Base-by-base conservation (phyloP, 768 basidiomycete species). In the Tricholoma flavovirens region DNA sequence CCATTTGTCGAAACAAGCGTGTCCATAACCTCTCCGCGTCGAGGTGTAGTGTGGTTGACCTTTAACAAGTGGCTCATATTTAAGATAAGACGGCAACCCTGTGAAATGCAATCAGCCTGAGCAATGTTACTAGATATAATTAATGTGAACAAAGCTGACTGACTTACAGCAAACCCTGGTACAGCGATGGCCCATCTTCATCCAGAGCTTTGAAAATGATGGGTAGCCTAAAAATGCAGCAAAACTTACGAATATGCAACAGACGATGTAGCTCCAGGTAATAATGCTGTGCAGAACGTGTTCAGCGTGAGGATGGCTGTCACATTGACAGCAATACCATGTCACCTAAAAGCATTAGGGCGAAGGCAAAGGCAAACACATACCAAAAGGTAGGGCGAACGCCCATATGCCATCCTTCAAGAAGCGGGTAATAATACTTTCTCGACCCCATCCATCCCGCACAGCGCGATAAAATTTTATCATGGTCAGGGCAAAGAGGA, bases 371-470 rank as follows among this genome's bases (percentile, higher is more conserved):
- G 3, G n/a, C 19, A 11, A 49, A n/a, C 15, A 56, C 63, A 33
- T 33, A 65, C 66, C 24, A 29, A 65, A 67, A 17, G 66, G 66
- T 9, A 65, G 50, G 1, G 57, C 62, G 57, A 67, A 67, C 6
- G 63, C 64, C 65, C 64, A 67, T 40, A 64, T 64, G 4, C 65
- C 65, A 54, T 67, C 63, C 55, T 55, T 59, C 58, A 67, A 54
- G 51, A 65, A 67, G 15, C 63, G 62, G 7, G 63, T 51, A 14
- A 66, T 40, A 24, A 67, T 53, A 14, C 59, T 46, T 49, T 64
- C 61, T 17, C 57, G 59, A 5, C 63, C 62, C 66, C 66, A 66
- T 9, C 62, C 63, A 26, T 67, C 65, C 19, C 63, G 59, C 2
- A 64, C 54, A 26, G 63, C 60, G 21, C 38, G 14, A 40, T 64